Percentiles rank a stretch among this genome's conserved stretches.
phyloP scores from a whole-genome alignment of 768 basidiomycete species.

The Fistulinella prunicolor region DNA sequence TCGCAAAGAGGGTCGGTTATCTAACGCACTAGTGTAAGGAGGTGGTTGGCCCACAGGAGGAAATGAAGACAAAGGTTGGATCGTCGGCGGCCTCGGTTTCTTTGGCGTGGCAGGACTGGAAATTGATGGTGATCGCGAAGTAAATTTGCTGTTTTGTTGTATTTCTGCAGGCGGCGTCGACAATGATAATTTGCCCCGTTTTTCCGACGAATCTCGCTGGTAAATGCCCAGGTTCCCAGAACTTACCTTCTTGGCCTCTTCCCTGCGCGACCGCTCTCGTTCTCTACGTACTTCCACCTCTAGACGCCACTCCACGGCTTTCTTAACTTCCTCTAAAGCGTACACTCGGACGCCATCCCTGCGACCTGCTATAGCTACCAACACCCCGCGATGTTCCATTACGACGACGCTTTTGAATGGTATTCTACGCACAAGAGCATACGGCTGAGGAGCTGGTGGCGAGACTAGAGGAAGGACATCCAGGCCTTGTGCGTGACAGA shows the following conservation, averaged over 20 bases:
- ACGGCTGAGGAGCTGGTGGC: conserved; percentile 73
- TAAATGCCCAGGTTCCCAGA: conserved; percentile 35
- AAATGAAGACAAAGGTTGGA: conserved; percentile 18
- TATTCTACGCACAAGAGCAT: conserved; percentile 78
- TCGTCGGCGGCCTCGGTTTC: conserved; percentile 27
- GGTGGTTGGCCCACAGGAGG: conserved; percentile 58
- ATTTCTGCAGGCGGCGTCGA: conserved; percentile 44
- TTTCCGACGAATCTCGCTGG: conserved; percentile 45
- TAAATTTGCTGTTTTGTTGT: conserved; percentile 17
- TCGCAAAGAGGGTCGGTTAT: conserved; percentile 35
- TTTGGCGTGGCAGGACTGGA: conserved; percentile 17
- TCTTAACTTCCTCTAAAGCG: conserved; percentile 82
- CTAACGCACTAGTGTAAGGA: conserved; percentile 48
- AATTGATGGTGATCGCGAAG: conserved; percentile 20
- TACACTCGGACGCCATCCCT: conserved; percentile 87
- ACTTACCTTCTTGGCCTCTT: conserved; percentile 56
- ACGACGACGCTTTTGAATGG: conserved; percentile 85
- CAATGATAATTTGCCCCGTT: conserved; percentile 45
- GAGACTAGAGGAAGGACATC: conserved; percentile 79
- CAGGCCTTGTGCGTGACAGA: conserved; percentile 83
- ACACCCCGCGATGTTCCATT: conserved; percentile 87
- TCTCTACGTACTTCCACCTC: conserved; percentile 77
- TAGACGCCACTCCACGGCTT: conserved; percentile 84
- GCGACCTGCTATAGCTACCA: conserved; percentile 87
- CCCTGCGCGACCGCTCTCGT: conserved; percentile 65